Percentiles rank a stretch among this genome's conserved stretches.
Conservation (phyloP, 176 grass and related monocot genomes). For the Zizania latifolia region DNA sequence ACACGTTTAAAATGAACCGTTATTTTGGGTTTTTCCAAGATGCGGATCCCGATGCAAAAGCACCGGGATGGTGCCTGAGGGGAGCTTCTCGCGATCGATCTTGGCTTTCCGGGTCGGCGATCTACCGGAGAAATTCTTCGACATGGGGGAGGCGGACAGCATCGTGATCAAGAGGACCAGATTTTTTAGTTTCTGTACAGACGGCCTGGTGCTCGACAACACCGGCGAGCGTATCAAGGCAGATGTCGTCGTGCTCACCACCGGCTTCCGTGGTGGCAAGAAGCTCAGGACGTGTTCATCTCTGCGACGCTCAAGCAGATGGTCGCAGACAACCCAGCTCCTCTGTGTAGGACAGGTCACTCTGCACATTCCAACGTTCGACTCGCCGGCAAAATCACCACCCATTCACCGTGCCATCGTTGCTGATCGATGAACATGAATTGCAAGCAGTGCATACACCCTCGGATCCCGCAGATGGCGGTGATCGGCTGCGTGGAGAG, state of each 20-base stretch:
- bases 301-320: constrained; percentile 33
- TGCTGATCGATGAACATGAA: too few species aligned
- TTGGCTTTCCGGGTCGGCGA: constrained; percentile 25
- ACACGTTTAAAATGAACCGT: constrained; percentile 25
- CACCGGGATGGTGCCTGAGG: constrained; percentile 46
- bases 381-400: too few species aligned
- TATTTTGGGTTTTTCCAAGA: neutral
- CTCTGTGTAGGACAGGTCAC: constrained; percentile 43
- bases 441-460: constrained; percentile 50
- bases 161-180: constrained; percentile 10
- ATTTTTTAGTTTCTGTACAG: constrained; percentile 37
- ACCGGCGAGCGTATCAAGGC: neutral
- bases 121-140: constrained; percentile 49
- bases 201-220: constrained; percentile 41
- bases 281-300: constrained; percentile 52
- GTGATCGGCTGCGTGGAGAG: constrained; percentile 53
- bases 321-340: constrained; percentile 23
- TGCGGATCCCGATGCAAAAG: constrained; percentile 37
- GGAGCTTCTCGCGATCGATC: constrained; percentile 25
- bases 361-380: too few species aligned
- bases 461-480: constrained; percentile 52
- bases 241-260: constrained; percentile 55
- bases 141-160: constrained; percentile 45
- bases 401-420: too few species aligned
- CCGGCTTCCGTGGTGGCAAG: constrained; percentile 55